phyloP scores from a whole-genome alignment of 805 yeast genomes.

The Geotrichum ghanense region DNA sequence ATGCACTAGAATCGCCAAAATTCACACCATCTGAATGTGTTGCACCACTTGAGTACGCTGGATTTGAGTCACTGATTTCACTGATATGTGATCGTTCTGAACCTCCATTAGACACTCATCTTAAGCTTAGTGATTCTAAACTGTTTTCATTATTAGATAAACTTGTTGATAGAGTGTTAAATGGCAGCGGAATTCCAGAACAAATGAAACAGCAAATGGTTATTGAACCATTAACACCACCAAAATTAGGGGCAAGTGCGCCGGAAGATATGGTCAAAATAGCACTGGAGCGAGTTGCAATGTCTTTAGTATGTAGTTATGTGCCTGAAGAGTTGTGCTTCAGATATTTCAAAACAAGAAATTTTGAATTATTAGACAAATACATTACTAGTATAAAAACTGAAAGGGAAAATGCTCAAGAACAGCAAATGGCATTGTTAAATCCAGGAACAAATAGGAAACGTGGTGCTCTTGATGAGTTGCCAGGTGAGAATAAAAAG shows the following conservation, averaged over 20 bases:
- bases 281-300: conserved; percentile 12
- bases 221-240: conserved; percentile 12
- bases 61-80: conserved; percentile 4
- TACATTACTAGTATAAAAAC: conserved; percentile 12
- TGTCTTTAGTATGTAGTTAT: conserved; percentile 10
- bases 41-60: conserved; percentile 5
- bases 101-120: conserved; percentile 7
- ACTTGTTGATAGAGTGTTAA: conserved; percentile 6
- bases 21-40: conserved; percentile 10
- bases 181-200: conserved; percentile 14
- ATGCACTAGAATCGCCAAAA: conserved; percentile 9
- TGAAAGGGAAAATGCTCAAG: conserved; percentile 12
- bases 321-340: conserved; percentile 7
- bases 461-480: conserved; percentile 3
- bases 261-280: conserved; percentile 10
- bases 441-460: conserved; percentile 7
- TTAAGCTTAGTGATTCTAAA: conserved; percentile 7
- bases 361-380: conserved; percentile 16
- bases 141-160: conserved; percentile 14
- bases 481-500: conserved; percentile 1
- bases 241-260: conserved; percentile 11
- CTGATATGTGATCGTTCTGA: conserved; percentile 4
- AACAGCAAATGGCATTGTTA: conserved; percentile 12
- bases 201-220: conserved; percentile 10
- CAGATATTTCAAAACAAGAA: conserved; percentile 7